Evolutionary conservation across 331 rosid species (phyloP).

Genomic region (Telfairia occidentalis): DNA sequence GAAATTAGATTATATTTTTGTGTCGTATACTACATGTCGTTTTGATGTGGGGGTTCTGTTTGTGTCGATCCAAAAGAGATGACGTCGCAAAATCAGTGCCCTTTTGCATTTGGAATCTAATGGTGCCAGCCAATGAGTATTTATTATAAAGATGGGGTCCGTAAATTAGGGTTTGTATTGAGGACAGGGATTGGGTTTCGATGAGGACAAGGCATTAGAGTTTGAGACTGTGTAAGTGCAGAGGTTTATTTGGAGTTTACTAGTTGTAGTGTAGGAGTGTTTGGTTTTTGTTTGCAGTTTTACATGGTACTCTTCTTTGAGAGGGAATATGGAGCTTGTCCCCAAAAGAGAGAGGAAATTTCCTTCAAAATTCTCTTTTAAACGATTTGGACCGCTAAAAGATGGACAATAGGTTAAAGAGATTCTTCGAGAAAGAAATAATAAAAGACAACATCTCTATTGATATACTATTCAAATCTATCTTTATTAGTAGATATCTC

Average conservation of each 20-base stretch:
- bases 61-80: slow-evolving; percentile 24
- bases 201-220: slow-evolving; percentile 23
- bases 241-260: slow-evolving; percentile 11
- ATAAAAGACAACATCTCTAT: no score
- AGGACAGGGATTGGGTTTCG: neutral
- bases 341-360: neutral
- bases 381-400: neutral
- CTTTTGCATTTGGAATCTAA: slow-evolving; percentile 2
- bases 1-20: neutral
- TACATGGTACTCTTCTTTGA: neutral
- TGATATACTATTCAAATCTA: no score
- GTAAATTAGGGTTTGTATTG: neutral
- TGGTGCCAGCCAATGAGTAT: slow-evolving; percentile 23
- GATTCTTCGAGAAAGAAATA: neutral
- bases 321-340: neutral
- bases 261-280: slow-evolving; percentile 2
- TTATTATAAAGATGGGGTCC: slow-evolving; percentile 15
- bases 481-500: no score
- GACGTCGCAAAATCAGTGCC: slow-evolving; percentile 19
- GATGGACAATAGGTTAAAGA: neutral
- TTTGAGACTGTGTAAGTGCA: neutral
- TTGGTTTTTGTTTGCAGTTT: neutral
- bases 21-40: slow-evolving; percentile 36
- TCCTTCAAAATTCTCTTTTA: no score
- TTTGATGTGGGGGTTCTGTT: slow-evolving; percentile 25